Evolutionary conservation across 495 filamentous ascomycete species (phyloP).

Genomic region (Penicillium mononematosum): DNA sequence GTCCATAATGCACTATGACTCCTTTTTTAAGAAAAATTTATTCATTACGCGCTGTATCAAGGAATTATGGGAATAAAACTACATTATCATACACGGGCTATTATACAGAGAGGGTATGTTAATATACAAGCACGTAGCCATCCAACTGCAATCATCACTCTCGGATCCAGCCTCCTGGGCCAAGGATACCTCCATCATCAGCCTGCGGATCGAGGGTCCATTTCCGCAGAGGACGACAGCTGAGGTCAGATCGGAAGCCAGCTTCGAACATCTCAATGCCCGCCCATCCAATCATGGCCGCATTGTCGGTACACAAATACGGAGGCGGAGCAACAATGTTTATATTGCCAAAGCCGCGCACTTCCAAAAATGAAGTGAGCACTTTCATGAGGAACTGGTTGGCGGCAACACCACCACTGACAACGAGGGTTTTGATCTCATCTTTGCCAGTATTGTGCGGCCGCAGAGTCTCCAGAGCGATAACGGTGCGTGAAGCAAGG

Average conservation of each 20-base stretch:
- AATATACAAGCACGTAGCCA: constrained; percentile 2
- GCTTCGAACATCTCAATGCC: constrained; percentile 87
- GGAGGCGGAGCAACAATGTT: constrained; percentile 69
- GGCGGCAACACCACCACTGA: constrained; percentile 86
- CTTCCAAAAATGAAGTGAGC: constrained; percentile 60
- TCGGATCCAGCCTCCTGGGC: constrained; percentile 41
- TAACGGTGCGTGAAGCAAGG: constrained; percentile 66
- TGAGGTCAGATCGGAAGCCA: constrained; percentile 64
- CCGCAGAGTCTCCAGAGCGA: constrained; percentile 55
- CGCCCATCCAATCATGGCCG: constrained; percentile 97
- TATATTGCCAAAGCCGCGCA: constrained; percentile 61
- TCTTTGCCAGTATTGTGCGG: constrained; percentile 22
- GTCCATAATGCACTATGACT: constrained; percentile 11
- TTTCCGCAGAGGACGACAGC: constrained; percentile 59
- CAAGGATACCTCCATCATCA: constrained; percentile 52
- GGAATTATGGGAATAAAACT: constrained; percentile 11
- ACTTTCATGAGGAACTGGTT: constrained; percentile 75
- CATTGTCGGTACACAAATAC: constrained; percentile 86
- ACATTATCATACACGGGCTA: constrained; percentile 24
- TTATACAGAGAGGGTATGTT: constrained; percentile 11
- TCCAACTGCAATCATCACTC: constrained; percentile 6
- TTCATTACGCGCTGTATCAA: background rate
- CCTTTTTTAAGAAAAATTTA: background rate
- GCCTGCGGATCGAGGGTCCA: constrained; percentile 72
- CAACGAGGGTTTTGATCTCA: constrained; percentile 62